A percentile compares a stretch with the other conserved stretches of the same genome.
Conservation (phyloP, 139 green algal species). For the Yamagishiella unicocca region DNA sequence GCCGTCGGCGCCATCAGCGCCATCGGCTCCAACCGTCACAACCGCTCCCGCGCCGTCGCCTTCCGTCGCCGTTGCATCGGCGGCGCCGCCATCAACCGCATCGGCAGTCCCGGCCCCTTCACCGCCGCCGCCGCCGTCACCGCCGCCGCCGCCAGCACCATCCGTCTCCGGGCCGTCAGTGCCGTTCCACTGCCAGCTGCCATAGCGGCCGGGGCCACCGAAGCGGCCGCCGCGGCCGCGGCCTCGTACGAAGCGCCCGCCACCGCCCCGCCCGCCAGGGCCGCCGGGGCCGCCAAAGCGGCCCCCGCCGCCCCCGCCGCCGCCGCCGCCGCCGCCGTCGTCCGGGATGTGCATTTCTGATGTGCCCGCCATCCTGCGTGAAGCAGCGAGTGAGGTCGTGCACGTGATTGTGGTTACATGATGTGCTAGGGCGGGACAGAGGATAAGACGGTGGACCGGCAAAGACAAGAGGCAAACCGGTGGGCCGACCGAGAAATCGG, state of each 20-base stretch:
- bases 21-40: background rate
- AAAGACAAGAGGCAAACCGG: background rate
- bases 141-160: background rate
- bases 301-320: background rate
- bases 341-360: constrained; percentile 24
- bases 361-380: constrained; percentile 27
- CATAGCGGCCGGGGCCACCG: background rate
- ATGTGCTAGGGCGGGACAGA: too few relatives aligned
- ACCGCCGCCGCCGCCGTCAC: background rate
- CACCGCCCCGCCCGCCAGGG: background rate
- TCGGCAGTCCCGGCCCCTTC: background rate
- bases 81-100: background rate
- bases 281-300: background rate
- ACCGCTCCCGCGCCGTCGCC: background rate
- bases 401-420: background rate
- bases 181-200: background rate
- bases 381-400: background rate
- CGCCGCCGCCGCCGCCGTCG: background rate
- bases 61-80: background rate
- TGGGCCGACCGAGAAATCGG: too few relatives aligned
- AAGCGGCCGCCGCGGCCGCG: background rate
- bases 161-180: background rate
- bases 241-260: background rate
- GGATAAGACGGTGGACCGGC: too few relatives aligned
- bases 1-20: background rate